These are phyloP conservation scores for Monilinia polystroma DNA, from an alignment of 2,329 filamentous ascomycete genomes.

Conservation along the genomic window DNA sequence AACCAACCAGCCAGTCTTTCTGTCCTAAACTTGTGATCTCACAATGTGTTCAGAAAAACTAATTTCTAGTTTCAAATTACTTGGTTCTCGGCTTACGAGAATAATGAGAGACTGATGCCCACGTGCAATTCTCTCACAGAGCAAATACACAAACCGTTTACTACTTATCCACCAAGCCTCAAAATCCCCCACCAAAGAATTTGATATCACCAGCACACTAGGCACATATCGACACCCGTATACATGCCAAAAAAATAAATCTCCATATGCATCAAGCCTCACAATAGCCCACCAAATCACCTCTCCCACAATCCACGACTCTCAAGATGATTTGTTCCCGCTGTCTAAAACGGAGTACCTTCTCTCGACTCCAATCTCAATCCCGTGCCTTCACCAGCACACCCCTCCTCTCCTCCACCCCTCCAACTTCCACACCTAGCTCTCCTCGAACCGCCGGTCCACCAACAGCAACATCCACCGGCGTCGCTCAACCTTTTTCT, in stretches of 20 bases:
- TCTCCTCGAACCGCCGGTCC: slow-evolving; percentile 25
- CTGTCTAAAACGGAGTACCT: slow-evolving; percentile 50
- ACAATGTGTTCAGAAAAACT: background rate
- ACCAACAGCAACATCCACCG: slow-evolving; percentile 36
- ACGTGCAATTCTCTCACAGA: background rate
- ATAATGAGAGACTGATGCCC: too few species aligned
- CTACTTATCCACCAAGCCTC: background rate
- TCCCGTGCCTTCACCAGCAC: slow-evolving; percentile 27
- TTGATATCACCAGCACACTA: slow-evolving; percentile 33
- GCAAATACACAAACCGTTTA: background rate
- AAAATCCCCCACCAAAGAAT: slow-evolving; percentile 18
- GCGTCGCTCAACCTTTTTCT: slow-evolving; percentile 39
- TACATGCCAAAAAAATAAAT: slow-evolving; percentile 31
- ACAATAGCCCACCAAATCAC: slow-evolving; percentile 27
- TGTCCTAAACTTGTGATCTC: background rate
- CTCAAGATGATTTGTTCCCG: slow-evolving; percentile 42
- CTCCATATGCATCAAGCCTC: slow-evolving; percentile 33
- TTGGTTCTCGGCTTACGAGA: too few species aligned
- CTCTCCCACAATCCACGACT: slow-evolving; percentile 13
- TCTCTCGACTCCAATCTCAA: slow-evolving; percentile 22
- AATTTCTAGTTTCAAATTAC: background rate
- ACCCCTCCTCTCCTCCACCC: slow-evolving; percentile 30
- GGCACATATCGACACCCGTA: slow-evolving; percentile 30
- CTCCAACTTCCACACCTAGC: slow-evolving; percentile 30
- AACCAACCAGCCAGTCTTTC: background rate